phyloP scores from a whole-genome alignment of 2,329 filamentous ascomycete genomes.

The Fusarium buharicum region DNA sequence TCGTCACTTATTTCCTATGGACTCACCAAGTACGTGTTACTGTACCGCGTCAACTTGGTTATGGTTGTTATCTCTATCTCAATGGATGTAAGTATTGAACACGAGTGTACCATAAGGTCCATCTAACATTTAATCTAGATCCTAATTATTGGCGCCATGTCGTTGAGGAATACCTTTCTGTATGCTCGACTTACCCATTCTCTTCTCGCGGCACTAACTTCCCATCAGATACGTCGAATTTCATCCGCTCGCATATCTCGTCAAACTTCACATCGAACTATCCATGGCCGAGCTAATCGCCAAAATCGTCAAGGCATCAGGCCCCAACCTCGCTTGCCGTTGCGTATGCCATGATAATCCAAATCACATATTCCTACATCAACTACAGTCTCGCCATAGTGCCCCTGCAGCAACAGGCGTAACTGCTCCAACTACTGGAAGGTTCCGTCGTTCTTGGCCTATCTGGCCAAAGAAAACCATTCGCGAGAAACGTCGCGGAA shows the following conservation, averaged over 20 bases:
- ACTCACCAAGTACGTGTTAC: constrained; percentile 59
- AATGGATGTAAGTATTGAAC: constrained; percentile 42
- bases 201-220: neutral
- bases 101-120: neutral
- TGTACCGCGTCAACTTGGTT: constrained; percentile 53
- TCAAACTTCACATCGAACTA: constrained; percentile 45
- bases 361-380: constrained; percentile 17
- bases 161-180: constrained; percentile 39
- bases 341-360: constrained; percentile 38
- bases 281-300: constrained; percentile 45
- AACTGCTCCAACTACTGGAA: constrained; percentile 37
- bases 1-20: constrained; percentile 59
- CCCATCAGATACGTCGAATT: constrained; percentile 40
- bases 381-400: constrained; percentile 23
- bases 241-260: constrained; percentile 44
- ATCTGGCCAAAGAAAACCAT: constrained; percentile 4
- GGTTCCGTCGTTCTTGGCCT: constrained; percentile 36
- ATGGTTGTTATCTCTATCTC: constrained; percentile 48
- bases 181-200: constrained; percentile 2
- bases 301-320: constrained; percentile 42
- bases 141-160: constrained; percentile 43
- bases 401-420: constrained; percentile 4
- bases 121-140: constrained; percentile 27
- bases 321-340: constrained; percentile 31
- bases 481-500: constrained; percentile 14